Evolutionary conservation across 768 basidiomycete genomes (phyloP).

Genomic region (Agaricus blazei): DNA sequence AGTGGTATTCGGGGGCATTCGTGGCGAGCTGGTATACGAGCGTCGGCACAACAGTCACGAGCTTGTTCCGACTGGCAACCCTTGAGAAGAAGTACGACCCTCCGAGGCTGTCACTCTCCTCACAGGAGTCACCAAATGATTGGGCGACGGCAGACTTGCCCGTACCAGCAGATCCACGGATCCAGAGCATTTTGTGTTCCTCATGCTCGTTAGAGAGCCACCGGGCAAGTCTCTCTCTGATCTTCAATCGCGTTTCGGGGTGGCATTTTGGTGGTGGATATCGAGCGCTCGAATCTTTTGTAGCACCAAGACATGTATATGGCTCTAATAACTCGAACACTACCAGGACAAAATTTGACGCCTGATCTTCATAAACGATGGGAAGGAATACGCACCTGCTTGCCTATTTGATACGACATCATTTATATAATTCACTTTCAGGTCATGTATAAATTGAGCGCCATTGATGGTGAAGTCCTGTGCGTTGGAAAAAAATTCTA

Average conservation of each 20-base stretch:
- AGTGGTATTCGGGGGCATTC: neutral
- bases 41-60: neutral
- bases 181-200: conserved; percentile 1
- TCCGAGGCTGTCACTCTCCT: neutral
- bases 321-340: neutral
- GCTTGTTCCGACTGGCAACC: neutral
- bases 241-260: no score
- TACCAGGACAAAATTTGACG: neutral
- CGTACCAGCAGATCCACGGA: conserved; percentile 5
- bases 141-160: conserved; percentile 8
- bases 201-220: neutral
- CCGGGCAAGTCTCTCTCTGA: neutral
- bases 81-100: conserved; percentile 1
- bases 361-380: neutral
- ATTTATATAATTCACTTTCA: no score
- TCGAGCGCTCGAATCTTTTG: neutral
- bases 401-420: neutral
- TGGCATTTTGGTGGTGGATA: neutral
- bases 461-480: no score
- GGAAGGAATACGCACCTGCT: neutral
- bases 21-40: conserved; percentile 1
- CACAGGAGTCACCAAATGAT: neutral
- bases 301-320: neutral
- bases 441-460: no score
- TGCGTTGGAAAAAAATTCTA: no score